phyloP scores from a whole-genome alignment of 345 rosid genomes.

The Citrus medica region DNA sequence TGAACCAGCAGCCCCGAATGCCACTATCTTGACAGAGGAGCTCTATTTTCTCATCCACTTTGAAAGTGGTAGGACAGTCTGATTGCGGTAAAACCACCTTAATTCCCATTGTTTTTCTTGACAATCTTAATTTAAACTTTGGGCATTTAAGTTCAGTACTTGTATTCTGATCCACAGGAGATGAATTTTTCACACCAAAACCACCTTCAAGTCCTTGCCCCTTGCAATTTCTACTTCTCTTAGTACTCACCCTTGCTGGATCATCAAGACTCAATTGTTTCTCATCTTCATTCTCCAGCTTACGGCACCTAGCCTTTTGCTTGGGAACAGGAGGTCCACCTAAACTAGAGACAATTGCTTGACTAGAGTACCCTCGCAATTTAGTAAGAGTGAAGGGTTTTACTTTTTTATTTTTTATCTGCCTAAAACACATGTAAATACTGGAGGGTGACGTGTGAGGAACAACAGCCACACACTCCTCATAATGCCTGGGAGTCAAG shows the following conservation, averaged over 20 bases:
- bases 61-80: conserved; percentile 6
- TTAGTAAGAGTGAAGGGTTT: conserved; percentile 45
- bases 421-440: conserved; percentile 39
- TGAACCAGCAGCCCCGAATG: conserved; percentile 57
- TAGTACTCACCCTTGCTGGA: conserved; percentile 7
- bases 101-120: conserved; percentile 14
- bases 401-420: conserved; percentile 34
- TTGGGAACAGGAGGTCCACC: conserved; percentile 6
- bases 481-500: conserved; percentile 40
- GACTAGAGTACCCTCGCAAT: conserved; percentile 42
- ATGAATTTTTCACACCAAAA: conserved; percentile 12
- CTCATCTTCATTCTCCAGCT: conserved; percentile 9
- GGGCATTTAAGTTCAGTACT: conserved; percentile 14
- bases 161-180: background rate
- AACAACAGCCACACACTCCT: conserved; percentile 24
- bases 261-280: conserved; percentile 16
- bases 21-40: conserved; percentile 54
- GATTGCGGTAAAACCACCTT: conserved; percentile 8
- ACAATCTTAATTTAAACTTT: conserved; percentile 32
- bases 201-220: conserved; percentile 17
- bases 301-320: conserved; percentile 19
- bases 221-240: conserved; percentile 12
- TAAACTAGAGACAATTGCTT: conserved; percentile 34
- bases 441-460: conserved; percentile 10
- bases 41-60: conserved; percentile 36